These are phyloP conservation scores for Cicer judaicum DNA, from an alignment of 306 rosid species.

Conservation along the genomic window DNA sequence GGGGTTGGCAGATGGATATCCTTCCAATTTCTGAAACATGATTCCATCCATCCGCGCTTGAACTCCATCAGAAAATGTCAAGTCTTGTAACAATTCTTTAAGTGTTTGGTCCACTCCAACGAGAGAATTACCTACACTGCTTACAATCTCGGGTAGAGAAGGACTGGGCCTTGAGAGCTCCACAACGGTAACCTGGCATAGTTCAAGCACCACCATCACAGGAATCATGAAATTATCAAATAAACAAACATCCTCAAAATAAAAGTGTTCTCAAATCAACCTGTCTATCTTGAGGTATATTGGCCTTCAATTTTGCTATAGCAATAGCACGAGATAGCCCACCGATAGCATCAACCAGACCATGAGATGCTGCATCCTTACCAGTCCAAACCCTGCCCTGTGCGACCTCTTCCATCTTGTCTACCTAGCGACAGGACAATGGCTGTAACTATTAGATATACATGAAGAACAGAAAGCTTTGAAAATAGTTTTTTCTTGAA, in stretches of 20 bases:
- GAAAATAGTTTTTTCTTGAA: conserved; percentile 7
- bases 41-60: conserved; percentile 96
- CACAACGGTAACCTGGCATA: conserved; percentile 75
- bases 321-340: conserved; percentile 92
- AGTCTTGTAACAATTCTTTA: conserved; percentile 61
- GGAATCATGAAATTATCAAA: conserved; percentile 22
- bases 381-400: conserved; percentile 97
- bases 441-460: conserved; percentile 25
- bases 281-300: conserved; percentile 84
- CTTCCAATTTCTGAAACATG: conserved; percentile 80
- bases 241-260: conserved; percentile 9
- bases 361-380: conserved; percentile 76
- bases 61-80: conserved; percentile 70
- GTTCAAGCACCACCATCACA: conserved; percentile 31
- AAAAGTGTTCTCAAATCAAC: conserved; percentile 44
- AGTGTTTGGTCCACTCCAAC: conserved; percentile 71
- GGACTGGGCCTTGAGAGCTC: conserved; percentile 84
- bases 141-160: conserved; percentile 70
- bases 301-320: conserved; percentile 87
- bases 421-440: conserved; percentile 60
- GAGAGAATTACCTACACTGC: conserved; percentile 68
- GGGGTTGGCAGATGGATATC: conserved; percentile 65
- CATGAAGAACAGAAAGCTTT: conserved; percentile 4
- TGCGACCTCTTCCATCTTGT: conserved; percentile 92
- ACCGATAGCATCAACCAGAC: conserved; percentile 91